Evolutionary conservation across 208 protist species (phyloP).

Genomic region (Trichomonas gallinae): DNA sequence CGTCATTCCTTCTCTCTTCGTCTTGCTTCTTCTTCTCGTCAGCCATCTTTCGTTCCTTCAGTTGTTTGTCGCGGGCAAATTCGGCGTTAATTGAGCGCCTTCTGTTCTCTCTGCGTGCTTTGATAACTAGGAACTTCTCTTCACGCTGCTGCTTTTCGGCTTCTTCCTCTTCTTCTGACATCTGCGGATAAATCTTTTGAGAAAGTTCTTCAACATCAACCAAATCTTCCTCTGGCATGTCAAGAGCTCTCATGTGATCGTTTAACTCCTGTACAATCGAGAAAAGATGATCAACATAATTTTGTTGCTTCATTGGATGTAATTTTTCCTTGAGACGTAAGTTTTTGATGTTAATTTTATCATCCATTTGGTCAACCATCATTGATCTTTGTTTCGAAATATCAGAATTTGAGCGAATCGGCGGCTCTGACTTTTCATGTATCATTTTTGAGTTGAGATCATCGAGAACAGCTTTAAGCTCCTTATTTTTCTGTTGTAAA

Average conservation of each 20-base stretch:
- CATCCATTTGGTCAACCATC: background rate
- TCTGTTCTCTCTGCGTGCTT: background rate
- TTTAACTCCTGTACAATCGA: background rate
- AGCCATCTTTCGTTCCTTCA: background rate
- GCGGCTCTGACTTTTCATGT: background rate
- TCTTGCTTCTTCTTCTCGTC: background rate
- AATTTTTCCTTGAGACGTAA: background rate
- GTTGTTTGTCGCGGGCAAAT: background rate
- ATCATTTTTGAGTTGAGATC: background rate
- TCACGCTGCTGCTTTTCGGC: background rate
- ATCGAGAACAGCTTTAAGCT: background rate
- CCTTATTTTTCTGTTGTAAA: background rate
- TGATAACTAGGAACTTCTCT: background rate
- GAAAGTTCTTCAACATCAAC: background rate
- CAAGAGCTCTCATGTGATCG: background rate
- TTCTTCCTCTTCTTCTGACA: background rate
- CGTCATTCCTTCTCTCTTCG: background rate
- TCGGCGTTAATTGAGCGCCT: background rate
- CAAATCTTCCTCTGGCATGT: background rate
- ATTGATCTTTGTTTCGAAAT: background rate
- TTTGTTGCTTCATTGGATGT: background rate
- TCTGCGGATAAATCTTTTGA: background rate
- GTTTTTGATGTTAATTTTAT: background rate
- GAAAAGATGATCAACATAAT: background rate
- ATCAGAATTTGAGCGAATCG: background rate